Base-by-base conservation (phyloP, 129 eudicot genomes). In the Escallonia rubra region DNA sequence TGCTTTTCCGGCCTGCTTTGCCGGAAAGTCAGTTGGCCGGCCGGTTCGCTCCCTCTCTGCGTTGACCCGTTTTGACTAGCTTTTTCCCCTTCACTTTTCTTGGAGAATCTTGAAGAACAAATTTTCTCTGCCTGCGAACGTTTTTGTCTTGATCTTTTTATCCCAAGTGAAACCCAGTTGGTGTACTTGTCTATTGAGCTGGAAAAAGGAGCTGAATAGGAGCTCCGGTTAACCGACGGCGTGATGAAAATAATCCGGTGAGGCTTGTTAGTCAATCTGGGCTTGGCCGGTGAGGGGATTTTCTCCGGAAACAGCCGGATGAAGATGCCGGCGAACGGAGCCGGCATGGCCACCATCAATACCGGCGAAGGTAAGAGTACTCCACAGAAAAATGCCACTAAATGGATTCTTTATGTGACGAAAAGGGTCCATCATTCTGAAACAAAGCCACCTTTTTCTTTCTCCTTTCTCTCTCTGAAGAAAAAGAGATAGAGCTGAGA, bases 251-350 rank as follows among this genome's bases (percentile, higher is more conserved):
- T 58, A 38, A 51, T 58, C 57, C 34, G 80, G 76, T 78, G 77
- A 76, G 47, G 41, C n/a, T 55, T 44, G 49, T 61, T 63, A 61
- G 45, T n/a, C 41, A 52, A 52, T 46, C 63, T 59, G 49, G 41
- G 7, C 40, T 8, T 13, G 43, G 56, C 45, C 23, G 40, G 79
- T 43, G 45, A 68, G 44, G 43, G 13, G 6, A 61, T 41, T 8
- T 6, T 43, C 12, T 14, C 62, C 57, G 9, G 56, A 67, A 59
- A 54, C 52, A 42, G n/a, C 51, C n/a, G 50, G 65, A 87, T 84
- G 90, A 91, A 87, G 83, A 46, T 71, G 65, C 69, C 86, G 72
- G 70, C 71, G 16, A 79, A 70, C 72, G 96, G 87, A 69, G 84
- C 86, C 72, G 67, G 65, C 40, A 65, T 66, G 64, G 74, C 83